Conservation (phyloP, 805 yeast genomes). For the Candida lessepsii region DNA sequence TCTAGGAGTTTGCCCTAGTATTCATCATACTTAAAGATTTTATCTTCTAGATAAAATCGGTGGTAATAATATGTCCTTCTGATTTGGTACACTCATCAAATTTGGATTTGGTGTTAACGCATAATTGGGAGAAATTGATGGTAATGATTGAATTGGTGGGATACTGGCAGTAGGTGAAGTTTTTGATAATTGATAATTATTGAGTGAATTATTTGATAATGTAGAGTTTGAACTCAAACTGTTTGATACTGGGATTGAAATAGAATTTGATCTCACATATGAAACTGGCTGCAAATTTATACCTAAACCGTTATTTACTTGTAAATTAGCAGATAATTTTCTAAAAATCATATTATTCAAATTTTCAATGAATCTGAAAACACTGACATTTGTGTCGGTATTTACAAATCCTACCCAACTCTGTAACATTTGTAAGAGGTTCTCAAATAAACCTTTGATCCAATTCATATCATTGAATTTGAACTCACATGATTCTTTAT, state of each 20-base stretch:
- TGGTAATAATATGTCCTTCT: constrained; percentile 1
- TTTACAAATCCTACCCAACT: constrained; percentile 14
- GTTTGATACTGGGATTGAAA: not conserved
- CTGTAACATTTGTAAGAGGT: constrained; percentile 9
- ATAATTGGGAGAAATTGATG: constrained; percentile 1
- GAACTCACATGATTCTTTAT: constrained; percentile 12
- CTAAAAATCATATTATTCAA: constrained; percentile 2
- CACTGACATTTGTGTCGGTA: not conserved
- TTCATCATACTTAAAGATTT: not conserved
- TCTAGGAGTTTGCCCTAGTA: too few species aligned
- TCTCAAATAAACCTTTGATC: constrained; percentile 11
- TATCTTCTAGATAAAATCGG: constrained; percentile 1
- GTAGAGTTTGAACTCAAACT: not conserved
- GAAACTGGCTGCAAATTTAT: constrained; percentile 1
- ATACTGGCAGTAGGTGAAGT: constrained; percentile 1
- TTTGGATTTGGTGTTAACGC: not conserved
- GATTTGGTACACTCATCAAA: not conserved
- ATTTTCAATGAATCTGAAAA: constrained; percentile 1
- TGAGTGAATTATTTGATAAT: not conserved
- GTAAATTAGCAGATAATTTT: not conserved
- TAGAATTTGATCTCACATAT: constrained; percentile 1
- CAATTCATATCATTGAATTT: constrained; percentile 11
- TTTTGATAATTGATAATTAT: constrained; percentile 6
- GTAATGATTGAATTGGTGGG: constrained; percentile 1
- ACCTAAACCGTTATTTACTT: not conserved